Base-by-base conservation (phyloP, 2,329 filamentous ascomycete genomes). In the Colletotrichum sp. region DNA sequence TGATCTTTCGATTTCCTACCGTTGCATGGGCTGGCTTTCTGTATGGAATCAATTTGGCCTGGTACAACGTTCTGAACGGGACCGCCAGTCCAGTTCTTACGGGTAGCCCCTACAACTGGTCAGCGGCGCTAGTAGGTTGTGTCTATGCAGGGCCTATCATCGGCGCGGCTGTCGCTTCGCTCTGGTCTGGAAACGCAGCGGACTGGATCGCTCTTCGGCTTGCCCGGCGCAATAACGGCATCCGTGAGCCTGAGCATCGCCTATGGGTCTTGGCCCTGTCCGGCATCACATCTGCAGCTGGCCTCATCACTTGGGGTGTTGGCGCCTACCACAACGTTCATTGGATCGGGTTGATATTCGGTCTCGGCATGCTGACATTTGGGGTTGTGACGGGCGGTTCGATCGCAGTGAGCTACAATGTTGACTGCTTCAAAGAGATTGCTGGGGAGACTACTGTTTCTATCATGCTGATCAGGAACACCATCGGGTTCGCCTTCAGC, bases 381-480 rank as follows among this genome's bases (percentile, higher is more conserved):
- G 55, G 55, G 27, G 55, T 58, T 58, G 55, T 33, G 3, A 58
- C 55, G 0, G 55, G 55, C 0, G 55, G 55, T 5, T 58, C 55
- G 6, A 58, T 58, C 0, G 55, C 55, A n/a, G 55, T 58, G 5
- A 58, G 55, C 27, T 58, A 58, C 21, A 58, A 58, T 7, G 55
- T 58, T 6, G 55, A 58, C 55, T 58, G 55, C 16, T 58, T 58
- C 55, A 58, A 58, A 11, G 27, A 58, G 0, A 58, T 58, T 13
- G 43, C 43, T 0, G 43, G 43, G 8, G 43, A 51, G 43, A 51
- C 43, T 0, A 51, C 43, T 0, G 43, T 51, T 6, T 51, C 43
- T 13, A 51, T 51, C 43, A 51, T 51, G 43, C 43, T 51, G 0
- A 51, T 51, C 12, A 51, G 43, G 2, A 51, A 51, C 43, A 51